Percentiles rank a stretch among this genome's conserved stretches.
Conservation (phyloP, 306 rosid genomes). For the Sphenostylis stenocarpa region DNA sequence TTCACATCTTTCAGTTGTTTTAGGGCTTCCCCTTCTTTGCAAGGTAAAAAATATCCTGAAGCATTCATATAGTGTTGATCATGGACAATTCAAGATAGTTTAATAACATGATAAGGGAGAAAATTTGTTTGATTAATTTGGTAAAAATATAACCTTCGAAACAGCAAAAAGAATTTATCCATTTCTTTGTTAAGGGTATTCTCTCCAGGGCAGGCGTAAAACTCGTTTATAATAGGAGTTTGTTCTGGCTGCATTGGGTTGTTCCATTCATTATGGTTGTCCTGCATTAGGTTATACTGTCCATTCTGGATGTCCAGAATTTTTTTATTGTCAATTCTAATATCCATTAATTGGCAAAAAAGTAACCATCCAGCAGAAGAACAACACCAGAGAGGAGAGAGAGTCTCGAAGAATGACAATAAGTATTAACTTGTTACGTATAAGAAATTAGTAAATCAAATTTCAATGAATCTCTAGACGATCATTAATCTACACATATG, state of each 20-base stretch:
- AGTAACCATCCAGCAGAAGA: not conserved
- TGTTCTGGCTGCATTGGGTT: not conserved
- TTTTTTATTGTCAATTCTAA: not conserved
- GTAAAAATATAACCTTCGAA: not conserved
- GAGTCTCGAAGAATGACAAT: not conserved
- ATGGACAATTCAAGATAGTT: not conserved
- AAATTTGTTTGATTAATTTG: not conserved
- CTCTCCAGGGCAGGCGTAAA: not conserved
- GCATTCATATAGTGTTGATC: too few relatives aligned
- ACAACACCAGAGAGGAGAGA: not conserved
- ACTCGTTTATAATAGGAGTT: not conserved
- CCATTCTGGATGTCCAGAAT: not conserved
- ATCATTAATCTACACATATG: constrained; percentile 15
- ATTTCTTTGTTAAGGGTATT: not conserved
- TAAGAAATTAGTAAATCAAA: not conserved
- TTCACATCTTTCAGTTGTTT: too few relatives aligned
- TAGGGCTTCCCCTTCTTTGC: too few relatives aligned
- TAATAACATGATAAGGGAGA: not conserved
- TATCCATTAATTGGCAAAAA: not conserved
- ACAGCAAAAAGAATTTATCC: not conserved
- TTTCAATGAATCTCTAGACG: not conserved
- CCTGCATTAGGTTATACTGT: not conserved
- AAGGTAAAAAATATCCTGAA: too few relatives aligned
- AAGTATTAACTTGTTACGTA: not conserved
- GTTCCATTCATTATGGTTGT: not conserved